These are phyloP conservation scores for Chamaecyparis obtusa DNA, from an alignment of 75 land plant genomes.

Conservation along the genomic window DNA sequence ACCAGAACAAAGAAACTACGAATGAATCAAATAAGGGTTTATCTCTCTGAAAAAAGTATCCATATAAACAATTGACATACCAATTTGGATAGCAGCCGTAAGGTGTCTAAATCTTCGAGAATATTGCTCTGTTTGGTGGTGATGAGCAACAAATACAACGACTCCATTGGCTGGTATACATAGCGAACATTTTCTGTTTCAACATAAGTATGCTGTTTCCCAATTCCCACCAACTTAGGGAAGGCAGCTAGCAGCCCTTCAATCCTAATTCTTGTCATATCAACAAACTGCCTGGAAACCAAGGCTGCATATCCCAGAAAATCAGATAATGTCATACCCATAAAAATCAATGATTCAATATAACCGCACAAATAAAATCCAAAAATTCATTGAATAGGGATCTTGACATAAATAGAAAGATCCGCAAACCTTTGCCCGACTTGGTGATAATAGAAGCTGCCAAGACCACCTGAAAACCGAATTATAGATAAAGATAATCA, in stretches of 20 bases:
- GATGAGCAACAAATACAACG: conserved; percentile 77
- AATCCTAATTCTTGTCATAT: conserved; percentile 92
- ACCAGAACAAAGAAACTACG: background rate
- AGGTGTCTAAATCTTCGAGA: conserved; percentile 93
- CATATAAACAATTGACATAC: conserved; percentile 43
- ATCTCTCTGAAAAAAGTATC: background rate
- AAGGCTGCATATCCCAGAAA: conserved; percentile 57
- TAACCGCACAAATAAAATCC: background rate
- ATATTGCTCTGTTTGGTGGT: conserved; percentile 99
- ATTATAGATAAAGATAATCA: background rate
- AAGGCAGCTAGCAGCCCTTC: conserved; percentile 98
- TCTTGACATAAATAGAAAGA: background rate
- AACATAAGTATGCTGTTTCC: conserved; percentile 97
- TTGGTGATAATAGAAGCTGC: conserved; percentile 68
- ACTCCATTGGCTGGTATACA: conserved; percentile 97
- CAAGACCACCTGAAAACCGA: conserved; percentile 47
- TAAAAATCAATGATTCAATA: conserved; percentile 2
- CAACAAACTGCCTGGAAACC: conserved; percentile 94
- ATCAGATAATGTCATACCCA: background rate
- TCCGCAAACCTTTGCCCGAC: conserved; percentile 58
- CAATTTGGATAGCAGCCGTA: conserved; percentile 87
- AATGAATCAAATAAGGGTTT: background rate
- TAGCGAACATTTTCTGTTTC: conserved; percentile 99
- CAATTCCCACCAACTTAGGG: conserved; percentile 94
- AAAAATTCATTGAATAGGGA: background rate